These are phyloP conservation scores for Wickerhamomyces sp. DNA, from an alignment of 1,139 yeast genomes.

Conservation along the genomic window DNA sequence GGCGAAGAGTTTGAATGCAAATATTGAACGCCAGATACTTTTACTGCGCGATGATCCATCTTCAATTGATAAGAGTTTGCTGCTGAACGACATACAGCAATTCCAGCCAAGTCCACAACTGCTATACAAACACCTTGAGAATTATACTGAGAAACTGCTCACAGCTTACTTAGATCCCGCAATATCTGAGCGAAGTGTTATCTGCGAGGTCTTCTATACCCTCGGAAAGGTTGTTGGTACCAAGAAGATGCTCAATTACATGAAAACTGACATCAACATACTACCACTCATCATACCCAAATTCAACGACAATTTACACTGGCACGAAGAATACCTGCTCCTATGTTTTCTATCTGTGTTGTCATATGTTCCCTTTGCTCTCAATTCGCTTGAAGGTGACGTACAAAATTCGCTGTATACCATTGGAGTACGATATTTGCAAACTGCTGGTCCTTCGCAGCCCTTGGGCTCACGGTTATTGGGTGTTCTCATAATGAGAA, in stretches of 20 bases:
- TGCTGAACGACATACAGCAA: slow-evolving; percentile 31
- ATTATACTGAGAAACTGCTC: slow-evolving; percentile 31
- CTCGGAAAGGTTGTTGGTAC: slow-evolving; percentile 64
- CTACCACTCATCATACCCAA: slow-evolving; percentile 35
- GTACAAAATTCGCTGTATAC: slow-evolving; percentile 34
- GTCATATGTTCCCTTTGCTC: slow-evolving; percentile 65
- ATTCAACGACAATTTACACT: slow-evolving; percentile 22
- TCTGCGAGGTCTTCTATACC: slow-evolving; percentile 43
- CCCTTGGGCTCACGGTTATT: slow-evolving; percentile 25
- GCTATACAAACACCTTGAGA: slow-evolving; percentile 38
- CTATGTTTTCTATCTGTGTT: slow-evolving; percentile 74
- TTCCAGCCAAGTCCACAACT: slow-evolving; percentile 56
- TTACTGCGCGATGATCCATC: neutral
- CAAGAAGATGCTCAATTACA: slow-evolving; percentile 52
- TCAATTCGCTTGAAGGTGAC: slow-evolving; percentile 37
- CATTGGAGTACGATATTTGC: slow-evolving; percentile 31
- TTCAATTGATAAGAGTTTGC: slow-evolving; percentile 2
- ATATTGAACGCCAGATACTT: slow-evolving; percentile 7
- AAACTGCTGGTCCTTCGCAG: slow-evolving; percentile 43
- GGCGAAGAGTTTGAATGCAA: slow-evolving; percentile 16
- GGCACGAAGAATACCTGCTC: slow-evolving; percentile 58
- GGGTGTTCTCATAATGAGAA: slow-evolving; percentile 27
- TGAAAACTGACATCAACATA: slow-evolving; percentile 55
- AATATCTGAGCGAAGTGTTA: neutral
- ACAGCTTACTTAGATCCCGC: slow-evolving; percentile 25